These are phyloP conservation scores for Cutaneotrichosporon curvatum DNA, from an alignment of 1,284 basidiomycete genomes.

Conservation along the genomic window DNA sequence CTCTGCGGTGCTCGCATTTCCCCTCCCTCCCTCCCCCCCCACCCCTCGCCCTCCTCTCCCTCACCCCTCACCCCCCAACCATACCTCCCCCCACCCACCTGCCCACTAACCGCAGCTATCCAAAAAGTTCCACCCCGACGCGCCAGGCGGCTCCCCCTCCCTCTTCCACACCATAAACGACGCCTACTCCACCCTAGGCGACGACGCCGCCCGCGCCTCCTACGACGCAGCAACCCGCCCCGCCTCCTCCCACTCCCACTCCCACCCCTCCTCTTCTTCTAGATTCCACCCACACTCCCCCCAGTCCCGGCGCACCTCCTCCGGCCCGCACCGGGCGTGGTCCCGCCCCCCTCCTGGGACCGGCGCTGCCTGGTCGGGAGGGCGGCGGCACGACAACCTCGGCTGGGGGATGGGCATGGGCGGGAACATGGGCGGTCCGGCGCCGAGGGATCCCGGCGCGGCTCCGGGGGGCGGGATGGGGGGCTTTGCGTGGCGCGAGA, in stretches of 20 bases:
- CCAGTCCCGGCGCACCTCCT: conserved; percentile 5
- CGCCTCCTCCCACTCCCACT: not conserved
- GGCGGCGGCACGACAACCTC: conserved; percentile 2
- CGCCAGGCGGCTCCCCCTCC: conserved; percentile 32
- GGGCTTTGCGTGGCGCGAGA: not conserved
- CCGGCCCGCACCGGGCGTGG: conserved; percentile 12
- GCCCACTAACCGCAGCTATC: conserved; percentile 35
- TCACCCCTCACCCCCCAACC: not conserved
- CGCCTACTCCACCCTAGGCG: conserved; percentile 41
- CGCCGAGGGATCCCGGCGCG: no score
- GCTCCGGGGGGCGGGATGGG: not conserved
- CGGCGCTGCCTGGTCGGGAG: conserved; percentile 9
- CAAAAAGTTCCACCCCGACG: conserved; percentile 47
- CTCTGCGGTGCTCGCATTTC: not conserved
- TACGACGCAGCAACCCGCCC: conserved; percentile 5
- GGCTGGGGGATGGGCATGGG: conserved; percentile 16
- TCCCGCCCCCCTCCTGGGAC: conserved; percentile 1
- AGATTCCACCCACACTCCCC: conserved; percentile 13
- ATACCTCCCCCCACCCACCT: not conserved
- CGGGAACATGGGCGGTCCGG: not conserved
- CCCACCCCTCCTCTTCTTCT: not conserved
- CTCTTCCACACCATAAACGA: conserved; percentile 44
- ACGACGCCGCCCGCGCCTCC: conserved; percentile 33
- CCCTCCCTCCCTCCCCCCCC: not conserved
- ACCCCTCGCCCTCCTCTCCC: not conserved